A percentile compares a stretch with the other conserved stretches of the same genome.
phyloP scores from a whole-genome alignment of 257 asterid species.

The Misopates orontium region DNA sequence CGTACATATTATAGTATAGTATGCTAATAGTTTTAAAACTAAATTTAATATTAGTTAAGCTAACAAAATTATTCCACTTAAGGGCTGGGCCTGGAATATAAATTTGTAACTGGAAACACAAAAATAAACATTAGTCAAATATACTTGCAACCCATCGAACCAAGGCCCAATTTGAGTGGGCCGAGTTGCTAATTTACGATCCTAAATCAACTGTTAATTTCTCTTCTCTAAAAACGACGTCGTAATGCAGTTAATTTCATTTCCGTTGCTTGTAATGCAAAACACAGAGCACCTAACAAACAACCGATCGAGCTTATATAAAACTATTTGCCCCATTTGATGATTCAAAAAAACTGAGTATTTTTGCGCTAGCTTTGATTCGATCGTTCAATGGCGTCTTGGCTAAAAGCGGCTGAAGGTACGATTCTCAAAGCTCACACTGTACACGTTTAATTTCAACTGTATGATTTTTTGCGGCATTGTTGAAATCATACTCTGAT shows the following conservation, averaged over 20 bases:
- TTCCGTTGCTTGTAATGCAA: slow-evolving; percentile 30
- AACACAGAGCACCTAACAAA: slow-evolving; percentile 22
- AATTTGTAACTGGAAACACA: too few relatives aligned
- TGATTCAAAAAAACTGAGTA: slow-evolving; percentile 33
- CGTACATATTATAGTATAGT: too few relatives aligned
- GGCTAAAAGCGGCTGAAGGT: slow-evolving; percentile 99
- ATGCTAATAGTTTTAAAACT: too few relatives aligned
- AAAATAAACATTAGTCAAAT: too few relatives aligned
- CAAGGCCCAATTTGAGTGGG: too few relatives aligned
- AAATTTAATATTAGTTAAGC: too few relatives aligned
- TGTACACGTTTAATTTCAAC: neutral
- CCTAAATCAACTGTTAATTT: too few relatives aligned
- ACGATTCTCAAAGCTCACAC: slow-evolving; percentile 6
- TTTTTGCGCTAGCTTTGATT: slow-evolving; percentile 26
- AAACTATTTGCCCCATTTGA: slow-evolving; percentile 21
- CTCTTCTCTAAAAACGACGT: slow-evolving; percentile 5
- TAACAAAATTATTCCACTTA: too few relatives aligned
- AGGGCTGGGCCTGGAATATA: too few relatives aligned
- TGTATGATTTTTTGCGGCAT: slow-evolving; percentile 22
- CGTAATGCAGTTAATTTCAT: slow-evolving; percentile 8
- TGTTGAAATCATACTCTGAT: slow-evolving; percentile 32
- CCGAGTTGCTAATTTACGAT: too few relatives aligned
- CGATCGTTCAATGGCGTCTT: slow-evolving; percentile 53
- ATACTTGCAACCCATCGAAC: too few relatives aligned
- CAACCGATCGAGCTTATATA: slow-evolving; percentile 33